These are phyloP conservation scores for Jacaranda mimosifolia DNA, from an alignment of 257 asterid species.

Conservation along the genomic window DNA sequence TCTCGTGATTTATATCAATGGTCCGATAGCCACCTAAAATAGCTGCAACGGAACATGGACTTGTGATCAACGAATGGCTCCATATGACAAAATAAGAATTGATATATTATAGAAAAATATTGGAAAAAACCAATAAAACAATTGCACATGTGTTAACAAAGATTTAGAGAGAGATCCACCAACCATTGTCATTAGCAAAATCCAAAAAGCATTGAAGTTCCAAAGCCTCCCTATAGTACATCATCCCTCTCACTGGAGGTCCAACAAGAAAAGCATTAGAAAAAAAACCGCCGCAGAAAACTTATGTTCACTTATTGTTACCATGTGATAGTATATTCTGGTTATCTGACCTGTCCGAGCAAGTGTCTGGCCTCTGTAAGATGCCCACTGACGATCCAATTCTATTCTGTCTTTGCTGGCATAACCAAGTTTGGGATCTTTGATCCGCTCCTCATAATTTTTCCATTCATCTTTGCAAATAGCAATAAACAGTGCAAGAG, in stretches of 20 bases:
- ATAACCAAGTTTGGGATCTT: constrained; percentile 58
- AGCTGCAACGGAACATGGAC: constrained; percentile 55
- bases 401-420: constrained; percentile 61
- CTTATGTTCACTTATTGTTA: not conserved
- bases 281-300: constrained; percentile 3
- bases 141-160: not conserved
- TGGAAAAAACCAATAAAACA: not conserved
- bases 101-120: constrained; percentile 18
- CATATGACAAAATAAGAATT: not conserved
- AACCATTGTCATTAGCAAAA: constrained; percentile 86
- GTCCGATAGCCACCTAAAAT: constrained; percentile 88
- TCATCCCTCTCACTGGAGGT: constrained; percentile 93
- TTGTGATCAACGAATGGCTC: constrained; percentile 13
- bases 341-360: constrained; percentile 85
- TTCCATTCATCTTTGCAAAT: constrained; percentile 80
- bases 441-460: constrained; percentile 76
- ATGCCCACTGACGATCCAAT: constrained; percentile 88
- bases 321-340: constrained; percentile 20
- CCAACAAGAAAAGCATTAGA: constrained; percentile 27
- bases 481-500: constrained; percentile 20
- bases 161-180: constrained; percentile 40
- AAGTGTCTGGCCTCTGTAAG: constrained; percentile 97
- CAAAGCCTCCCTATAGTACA: constrained; percentile 91
- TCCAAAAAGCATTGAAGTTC: constrained; percentile 97
- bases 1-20: constrained; percentile 56